Evolutionary conservation across 257 asterid genomes (phyloP), one percentile per base, ranked within the genome.

Genomic region (Lithospermum erythrorhizon): DNA sequence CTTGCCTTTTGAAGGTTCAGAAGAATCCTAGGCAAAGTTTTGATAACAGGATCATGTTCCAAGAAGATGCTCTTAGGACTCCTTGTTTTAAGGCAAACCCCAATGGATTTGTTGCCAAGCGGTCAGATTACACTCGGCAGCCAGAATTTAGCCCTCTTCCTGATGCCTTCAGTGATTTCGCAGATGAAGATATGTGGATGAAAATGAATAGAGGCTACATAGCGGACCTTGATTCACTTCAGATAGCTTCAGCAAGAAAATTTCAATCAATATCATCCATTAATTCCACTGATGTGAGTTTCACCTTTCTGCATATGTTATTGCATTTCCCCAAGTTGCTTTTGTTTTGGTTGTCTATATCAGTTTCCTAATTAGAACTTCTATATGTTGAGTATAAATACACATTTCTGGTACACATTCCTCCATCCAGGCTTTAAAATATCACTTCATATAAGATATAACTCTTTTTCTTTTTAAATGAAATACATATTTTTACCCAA

Each of bases 131-230:
- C 70, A 68, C 77, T 32, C 70, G 68, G 49, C 82, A 73, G 65
- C 79, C 79, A 21, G 97, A 83, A 58, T 78, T 66, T 70, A 93
- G 99, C 76, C 96, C 99, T 21, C 82, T 83, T 72, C 95, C 96
- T 11, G 95, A 80, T 73, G 70, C 89, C 68, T 76, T 78, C 53
- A 76, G 66, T 65, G 89, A 89, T 66, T 76, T 81, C 72, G 97
- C 80, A 24, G 97, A 93, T 72, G 99, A 93, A 71, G 97, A 86
- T 61, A 74, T 90, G 13, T 93, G 99, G 99, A 78, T 78, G 75
- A 81, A 76, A 75, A 82, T 93, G 96, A 93, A 93, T 64, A 89
- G 83, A 73, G 99, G 99, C 59, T 93, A 68, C 67, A 68, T 78
- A 66, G 86, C 89, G 66, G 96, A 93, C 75, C 96, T 93, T 61